phyloP scores from a whole-genome alignment of 345 rosid species.

The Lepidium aucheri region DNA sequence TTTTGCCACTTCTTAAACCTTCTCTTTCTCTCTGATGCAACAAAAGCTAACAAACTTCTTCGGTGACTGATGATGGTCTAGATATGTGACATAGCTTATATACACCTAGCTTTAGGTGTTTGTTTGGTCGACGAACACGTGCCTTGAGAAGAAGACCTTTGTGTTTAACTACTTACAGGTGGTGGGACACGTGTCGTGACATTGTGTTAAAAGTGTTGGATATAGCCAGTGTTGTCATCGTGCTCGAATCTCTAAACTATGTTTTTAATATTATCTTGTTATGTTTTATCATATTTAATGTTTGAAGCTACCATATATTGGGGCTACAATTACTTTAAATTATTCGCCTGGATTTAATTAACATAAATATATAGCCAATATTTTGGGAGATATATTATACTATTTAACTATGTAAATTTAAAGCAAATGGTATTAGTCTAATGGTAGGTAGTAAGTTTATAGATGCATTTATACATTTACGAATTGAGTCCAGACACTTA shows the following conservation, averaged over 20 bases:
- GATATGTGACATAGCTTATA: neutral
- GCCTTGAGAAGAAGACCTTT: slow-evolving; percentile 2
- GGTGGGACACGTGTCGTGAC: slow-evolving; percentile 37
- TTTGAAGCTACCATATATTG: slow-evolving; percentile 2
- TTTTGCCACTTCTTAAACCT: neutral
- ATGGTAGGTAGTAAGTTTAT: too few species aligned
- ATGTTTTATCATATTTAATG: slow-evolving; percentile 5
- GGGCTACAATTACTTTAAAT: neutral
- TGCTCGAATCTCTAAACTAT: slow-evolving; percentile 21
- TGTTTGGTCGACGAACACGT: slow-evolving; percentile 6
- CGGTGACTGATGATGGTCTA: slow-evolving; percentile 7
- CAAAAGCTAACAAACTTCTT: neutral
- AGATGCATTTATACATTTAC: too few species aligned
- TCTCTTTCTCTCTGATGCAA: neutral
- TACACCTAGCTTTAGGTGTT: slow-evolving; percentile 1
- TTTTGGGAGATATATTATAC: too few species aligned
- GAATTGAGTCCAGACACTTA: too few species aligned
- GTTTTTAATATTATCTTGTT: slow-evolving; percentile 10
- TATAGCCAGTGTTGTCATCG: slow-evolving; percentile 22
- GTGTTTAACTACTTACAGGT: slow-evolving; percentile 35
- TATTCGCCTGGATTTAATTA: slow-evolving; percentile 4
- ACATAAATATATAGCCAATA: neutral
- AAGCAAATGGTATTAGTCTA: too few species aligned
- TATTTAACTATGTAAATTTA: too few species aligned
- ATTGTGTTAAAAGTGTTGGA: slow-evolving; percentile 11